Percentiles rank a stretch among this genome's conserved stretches.
phyloP scores from a whole-genome alignment of 148 eudicot genomes.

The Suaeda aralocaspica region DNA sequence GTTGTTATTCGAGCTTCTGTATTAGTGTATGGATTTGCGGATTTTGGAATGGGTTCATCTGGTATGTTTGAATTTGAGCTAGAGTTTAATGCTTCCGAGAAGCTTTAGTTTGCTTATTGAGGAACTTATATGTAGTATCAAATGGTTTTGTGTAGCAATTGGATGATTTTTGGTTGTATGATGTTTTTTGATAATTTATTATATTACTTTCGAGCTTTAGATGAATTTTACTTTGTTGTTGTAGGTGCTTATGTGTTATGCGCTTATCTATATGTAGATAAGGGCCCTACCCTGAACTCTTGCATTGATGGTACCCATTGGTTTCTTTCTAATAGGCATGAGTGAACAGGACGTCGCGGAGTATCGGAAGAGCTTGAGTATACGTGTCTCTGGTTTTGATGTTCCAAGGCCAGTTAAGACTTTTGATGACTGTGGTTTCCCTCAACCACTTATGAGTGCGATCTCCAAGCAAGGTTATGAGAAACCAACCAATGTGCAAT shows the following conservation, averaged over 20 bases:
- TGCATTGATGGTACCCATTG: not conserved
- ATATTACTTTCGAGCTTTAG: not conserved
- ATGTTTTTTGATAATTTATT: not conserved
- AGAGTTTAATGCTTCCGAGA: not conserved
- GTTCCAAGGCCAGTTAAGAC: slow-evolving; percentile 88
- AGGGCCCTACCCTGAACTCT: not conserved
- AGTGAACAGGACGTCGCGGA: slow-evolving; percentile 85
- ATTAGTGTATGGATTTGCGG: not conserved
- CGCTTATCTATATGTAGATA: no score
- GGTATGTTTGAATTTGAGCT: not conserved
- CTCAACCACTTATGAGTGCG: slow-evolving; percentile 64
- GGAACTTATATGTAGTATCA: not conserved
- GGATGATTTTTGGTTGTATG: not conserved
- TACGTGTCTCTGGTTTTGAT: slow-evolving; percentile 93
- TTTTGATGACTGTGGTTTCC: slow-evolving; percentile 85
- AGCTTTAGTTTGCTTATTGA: not conserved
- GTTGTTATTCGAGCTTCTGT: no score
- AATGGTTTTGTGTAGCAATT: not conserved
- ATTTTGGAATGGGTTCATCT: no score
- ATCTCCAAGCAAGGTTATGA: slow-evolving; percentile 88
- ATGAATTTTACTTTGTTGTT: not conserved
- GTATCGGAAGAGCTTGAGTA: slow-evolving; percentile 64
- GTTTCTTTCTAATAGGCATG: slow-evolving; percentile 50
- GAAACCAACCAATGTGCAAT: slow-evolving; percentile 92
- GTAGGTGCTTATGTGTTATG: not conserved